Evolutionary conservation across 345 rosid genomes (phyloP).

Genomic region (Cochlearia excelsa): DNA sequence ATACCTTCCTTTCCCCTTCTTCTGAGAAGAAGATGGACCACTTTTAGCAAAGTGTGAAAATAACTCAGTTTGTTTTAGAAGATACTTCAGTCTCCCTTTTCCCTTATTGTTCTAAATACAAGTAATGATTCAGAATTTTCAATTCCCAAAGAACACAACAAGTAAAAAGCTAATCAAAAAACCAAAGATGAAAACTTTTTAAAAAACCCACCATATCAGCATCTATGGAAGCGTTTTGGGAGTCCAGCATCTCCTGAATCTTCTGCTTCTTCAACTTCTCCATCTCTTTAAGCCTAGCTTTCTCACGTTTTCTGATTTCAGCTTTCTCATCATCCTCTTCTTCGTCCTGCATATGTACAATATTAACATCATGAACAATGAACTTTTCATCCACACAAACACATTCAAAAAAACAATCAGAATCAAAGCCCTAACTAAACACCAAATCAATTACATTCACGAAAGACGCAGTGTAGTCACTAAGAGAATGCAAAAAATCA

Average conservation of each 20-base stretch:
- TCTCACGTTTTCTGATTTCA: constrained; percentile 82
- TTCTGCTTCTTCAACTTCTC: constrained; percentile 83
- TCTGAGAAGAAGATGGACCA: constrained; percentile 66
- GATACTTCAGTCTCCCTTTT: constrained; percentile 85
- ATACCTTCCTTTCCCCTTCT: constrained; percentile 85
- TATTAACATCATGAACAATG: neutral
- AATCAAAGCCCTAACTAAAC: neutral
- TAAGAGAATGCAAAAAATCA: constrained; percentile 6
- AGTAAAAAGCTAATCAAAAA: constrained; percentile 8
- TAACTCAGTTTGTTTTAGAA: constrained; percentile 93
- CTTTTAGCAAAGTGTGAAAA: constrained; percentile 97
- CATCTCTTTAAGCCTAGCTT: constrained; percentile 79
- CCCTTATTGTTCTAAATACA: constrained; percentile 69
- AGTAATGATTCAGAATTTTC: neutral
- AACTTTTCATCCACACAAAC: neutral
- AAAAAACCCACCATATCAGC: constrained; percentile 73
- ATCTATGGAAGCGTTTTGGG: constrained; percentile 86
- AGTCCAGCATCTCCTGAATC: constrained; percentile 84
- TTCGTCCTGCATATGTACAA: constrained; percentile 44
- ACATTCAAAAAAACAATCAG: neutral
- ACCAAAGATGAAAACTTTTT: neutral
- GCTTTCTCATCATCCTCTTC: constrained; percentile 39
- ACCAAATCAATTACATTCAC: neutral
- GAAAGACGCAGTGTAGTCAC: neutral
- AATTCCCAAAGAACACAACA: neutral